phyloP scores from a whole-genome alignment of 1,139 yeast species.

The Magnusiomyces fungicola region DNA sequence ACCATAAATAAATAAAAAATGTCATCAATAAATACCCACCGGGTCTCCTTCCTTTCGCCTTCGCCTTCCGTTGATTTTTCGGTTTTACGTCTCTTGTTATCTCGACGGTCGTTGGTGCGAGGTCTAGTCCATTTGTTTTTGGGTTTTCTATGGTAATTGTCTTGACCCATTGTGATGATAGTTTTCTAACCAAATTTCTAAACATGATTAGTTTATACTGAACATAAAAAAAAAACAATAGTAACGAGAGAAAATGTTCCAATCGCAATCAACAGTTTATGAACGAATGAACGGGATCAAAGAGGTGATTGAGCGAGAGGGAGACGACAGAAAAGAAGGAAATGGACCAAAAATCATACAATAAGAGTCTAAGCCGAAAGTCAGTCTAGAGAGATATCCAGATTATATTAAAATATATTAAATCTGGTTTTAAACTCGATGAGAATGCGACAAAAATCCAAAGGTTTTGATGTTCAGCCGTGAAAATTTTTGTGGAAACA shows the following conservation, averaged over 20 bases:
- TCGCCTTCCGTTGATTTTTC: not conserved
- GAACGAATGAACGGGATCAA: too few relatives aligned
- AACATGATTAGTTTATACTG: not conserved
- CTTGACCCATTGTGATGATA: conserved; percentile 2
- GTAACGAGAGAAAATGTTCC: not conserved
- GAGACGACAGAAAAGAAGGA: too few relatives aligned
- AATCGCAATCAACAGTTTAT: too few relatives aligned
- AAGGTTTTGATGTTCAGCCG: too few relatives aligned
- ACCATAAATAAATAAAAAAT: too few relatives aligned
- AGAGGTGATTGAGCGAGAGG: too few relatives aligned
- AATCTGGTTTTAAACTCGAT: too few relatives aligned
- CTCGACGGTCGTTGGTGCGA: conserved; percentile 16
- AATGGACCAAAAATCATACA: too few relatives aligned
- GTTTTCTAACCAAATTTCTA: not conserved
- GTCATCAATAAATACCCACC: conserved; percentile 6
- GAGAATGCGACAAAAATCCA: too few relatives aligned
- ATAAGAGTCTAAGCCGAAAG: too few relatives aligned
- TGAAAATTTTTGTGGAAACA: not conserved
- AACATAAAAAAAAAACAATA: not conserved
- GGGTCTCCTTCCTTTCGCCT: conserved; percentile 8
- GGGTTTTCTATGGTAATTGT: conserved; percentile 6
- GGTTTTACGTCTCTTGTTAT: conserved; percentile 11
- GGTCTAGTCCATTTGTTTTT: conserved; percentile 18
- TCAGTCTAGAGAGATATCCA: too few relatives aligned
- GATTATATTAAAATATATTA: too few relatives aligned